Evolutionary conservation across 176 grass and related monocot species (phyloP).

Genomic region (Oryza coarctata): DNA sequence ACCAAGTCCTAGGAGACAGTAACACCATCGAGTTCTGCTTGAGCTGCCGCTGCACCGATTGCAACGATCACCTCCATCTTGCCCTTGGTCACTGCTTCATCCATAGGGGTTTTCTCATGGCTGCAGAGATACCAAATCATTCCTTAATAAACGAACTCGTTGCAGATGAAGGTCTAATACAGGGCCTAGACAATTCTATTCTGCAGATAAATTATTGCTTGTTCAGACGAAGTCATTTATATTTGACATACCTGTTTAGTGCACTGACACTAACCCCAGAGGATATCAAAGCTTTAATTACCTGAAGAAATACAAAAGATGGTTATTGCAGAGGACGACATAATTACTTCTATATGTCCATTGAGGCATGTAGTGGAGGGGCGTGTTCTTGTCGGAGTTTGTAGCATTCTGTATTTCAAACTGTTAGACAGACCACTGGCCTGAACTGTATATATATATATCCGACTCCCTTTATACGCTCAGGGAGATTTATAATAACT

Average conservation of each 20-base stretch:
- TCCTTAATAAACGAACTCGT: background rate
- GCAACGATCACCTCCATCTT: conserved; percentile 89
- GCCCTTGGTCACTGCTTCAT: conserved; percentile 76
- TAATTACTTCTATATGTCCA: conserved; percentile 71
- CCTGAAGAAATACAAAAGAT: conserved; percentile 37
- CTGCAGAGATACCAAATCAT: conserved; percentile 45
- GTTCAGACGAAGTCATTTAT: conserved; percentile 11
- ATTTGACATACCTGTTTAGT: conserved; percentile 69
- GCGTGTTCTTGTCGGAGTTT: conserved; percentile 88
- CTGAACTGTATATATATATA: too few species aligned
- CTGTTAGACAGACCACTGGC: too few species aligned
- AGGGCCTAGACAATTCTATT: background rate
- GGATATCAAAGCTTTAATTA: conserved; percentile 76
- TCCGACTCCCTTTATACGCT: too few species aligned
- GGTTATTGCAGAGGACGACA: background rate
- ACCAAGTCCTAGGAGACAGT: conserved; percentile 51
- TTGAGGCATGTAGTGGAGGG: conserved; percentile 93
- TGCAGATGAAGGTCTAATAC: background rate
- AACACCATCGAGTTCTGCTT: conserved; percentile 68
- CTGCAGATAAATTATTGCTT: background rate
- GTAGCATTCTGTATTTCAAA: conserved; percentile 56
- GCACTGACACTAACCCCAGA: conserved; percentile 70
- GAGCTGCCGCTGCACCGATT: conserved; percentile 61
- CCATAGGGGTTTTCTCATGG: conserved; percentile 91
- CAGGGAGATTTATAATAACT: too few species aligned